A percentile compares a stretch with the other conserved stretches of the same genome.
phyloP scores from a whole-genome alignment of 495 filamentous ascomycete genomes.

The Poronia punctata region DNA sequence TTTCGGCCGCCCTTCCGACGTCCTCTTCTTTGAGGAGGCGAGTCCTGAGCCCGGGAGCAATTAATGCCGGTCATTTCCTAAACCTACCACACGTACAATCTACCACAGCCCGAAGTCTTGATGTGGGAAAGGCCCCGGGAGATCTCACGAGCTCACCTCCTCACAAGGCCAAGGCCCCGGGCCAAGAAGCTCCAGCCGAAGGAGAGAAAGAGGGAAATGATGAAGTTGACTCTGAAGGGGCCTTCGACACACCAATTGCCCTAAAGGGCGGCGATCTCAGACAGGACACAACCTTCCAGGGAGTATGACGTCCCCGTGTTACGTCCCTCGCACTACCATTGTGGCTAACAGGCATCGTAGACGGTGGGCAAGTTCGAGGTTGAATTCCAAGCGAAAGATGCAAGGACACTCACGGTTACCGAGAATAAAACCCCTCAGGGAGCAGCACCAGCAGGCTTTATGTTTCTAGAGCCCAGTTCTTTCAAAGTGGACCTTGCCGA shows the following conservation, averaged over 20 bases:
- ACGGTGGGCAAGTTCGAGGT: slow-evolving; percentile 28
- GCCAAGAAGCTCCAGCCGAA: not conserved
- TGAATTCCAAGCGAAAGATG: slow-evolving; percentile 27
- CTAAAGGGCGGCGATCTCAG: slow-evolving; percentile 23
- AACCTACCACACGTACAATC: not conserved
- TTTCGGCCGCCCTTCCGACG: not conserved
- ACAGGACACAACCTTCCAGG: slow-evolving; percentile 22
- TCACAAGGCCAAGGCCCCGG: not conserved
- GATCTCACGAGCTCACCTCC: not conserved
- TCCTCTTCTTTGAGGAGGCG: not conserved
- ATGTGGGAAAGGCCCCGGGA: not conserved
- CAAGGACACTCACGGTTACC: slow-evolving; percentile 24
- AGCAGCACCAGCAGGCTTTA: slow-evolving; percentile 26
- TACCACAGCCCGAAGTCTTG: not conserved
- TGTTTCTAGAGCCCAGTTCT: slow-evolving; percentile 26
- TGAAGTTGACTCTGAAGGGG: not conserved
- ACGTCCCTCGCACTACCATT: not conserved
- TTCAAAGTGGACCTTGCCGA: slow-evolving; percentile 25
- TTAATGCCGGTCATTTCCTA: not conserved
- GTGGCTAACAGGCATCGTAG: slow-evolving; percentile 9
- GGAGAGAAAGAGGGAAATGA: not conserved
- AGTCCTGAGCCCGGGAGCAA: not conserved
- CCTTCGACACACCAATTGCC: slow-evolving; percentile 16
- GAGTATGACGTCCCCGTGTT: slow-evolving; percentile 15
- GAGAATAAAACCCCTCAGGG: slow-evolving; percentile 30